Base-by-base conservation (phyloP, 2,329 filamentous ascomycete genomes). In the Colletotrichum sp. region DNA sequence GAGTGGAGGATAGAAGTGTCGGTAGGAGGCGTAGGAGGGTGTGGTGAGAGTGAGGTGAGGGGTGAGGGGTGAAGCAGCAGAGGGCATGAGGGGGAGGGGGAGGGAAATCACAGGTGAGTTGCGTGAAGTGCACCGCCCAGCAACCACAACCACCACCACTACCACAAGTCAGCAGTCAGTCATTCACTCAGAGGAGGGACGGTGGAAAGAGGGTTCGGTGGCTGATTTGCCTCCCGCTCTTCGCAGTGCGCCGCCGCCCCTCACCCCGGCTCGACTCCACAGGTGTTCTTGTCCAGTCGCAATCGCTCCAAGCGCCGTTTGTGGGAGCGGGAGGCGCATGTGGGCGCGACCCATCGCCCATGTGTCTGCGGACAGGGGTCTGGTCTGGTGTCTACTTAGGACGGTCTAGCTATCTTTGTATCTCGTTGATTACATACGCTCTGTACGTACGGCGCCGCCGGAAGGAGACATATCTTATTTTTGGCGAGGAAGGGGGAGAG, bases 241-340 rank as follows among this genome's bases (percentile, higher is more conserved):
- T 48, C 39, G 39, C 39, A 48, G 39, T 48, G 19, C 39, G 39
- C 39, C 39, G 39, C 19, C 39, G 19, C 39, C 39, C 39, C 36
- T 70, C 71, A 36, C 27, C 71, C 36, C 65, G 55, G 65, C 4
- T 8, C 36, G 15, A 19, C 57, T 22, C 27, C 16, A 61, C 59
- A 19, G 28, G 28, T 28, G 57, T 22, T 67, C 57, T 32, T 48
- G 72, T 30, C 67, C 67, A 71, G 72, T 71, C 72, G 60, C 67
- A 60, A 74, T 74, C 67, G 67, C 72, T 71, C 72, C 72, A 71
- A 74, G 71, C 71, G 71, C 71, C 71, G 66, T 74, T 70, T 16
- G 61, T 48, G 39, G 60, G 66, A 59, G 65, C 66, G 66, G 71
- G 66, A 70, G 68, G 72, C 72, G 72, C 68, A 71, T 74, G 67